These are phyloP conservation scores for Pestalotiopsis sp. DNA, from an alignment of 2,329 filamentous ascomycete species.

Conservation along the genomic window DNA sequence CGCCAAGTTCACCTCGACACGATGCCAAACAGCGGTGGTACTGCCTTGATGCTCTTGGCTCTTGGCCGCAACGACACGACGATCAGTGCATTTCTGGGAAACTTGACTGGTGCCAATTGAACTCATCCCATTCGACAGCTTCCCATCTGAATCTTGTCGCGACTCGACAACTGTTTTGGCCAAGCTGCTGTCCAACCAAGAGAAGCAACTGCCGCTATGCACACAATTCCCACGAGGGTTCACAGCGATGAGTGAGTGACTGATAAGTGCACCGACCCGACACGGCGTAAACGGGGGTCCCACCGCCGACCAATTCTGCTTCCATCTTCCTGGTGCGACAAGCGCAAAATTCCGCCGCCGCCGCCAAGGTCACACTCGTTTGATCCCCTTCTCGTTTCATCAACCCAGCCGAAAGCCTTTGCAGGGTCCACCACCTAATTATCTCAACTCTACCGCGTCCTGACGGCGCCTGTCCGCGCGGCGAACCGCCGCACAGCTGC, in stretches of 20 bases:
- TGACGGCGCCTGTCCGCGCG: background rate
- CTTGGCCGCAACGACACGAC: conserved; percentile 7
- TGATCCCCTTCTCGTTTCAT: conserved; percentile 22
- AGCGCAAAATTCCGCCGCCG: conserved; percentile 12
- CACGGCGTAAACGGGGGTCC: background rate
- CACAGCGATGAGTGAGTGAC: background rate
- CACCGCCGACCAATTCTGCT: background rate
- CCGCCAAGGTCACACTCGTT: conserved; percentile 18
- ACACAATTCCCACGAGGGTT: background rate
- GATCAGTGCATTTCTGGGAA: conserved; percentile 5
- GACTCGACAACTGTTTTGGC: conserved; percentile 12
- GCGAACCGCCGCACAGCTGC: background rate
- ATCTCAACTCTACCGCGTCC: conserved; percentile 8
- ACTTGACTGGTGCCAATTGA: background rate
- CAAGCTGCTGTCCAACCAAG: conserved; percentile 2
- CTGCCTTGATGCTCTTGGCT: conserved; percentile 12
- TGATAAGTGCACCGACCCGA: background rate
- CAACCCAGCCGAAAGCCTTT: conserved; percentile 13
- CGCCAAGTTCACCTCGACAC: conserved; percentile 2
- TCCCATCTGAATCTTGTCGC: background rate
- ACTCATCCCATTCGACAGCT: background rate
- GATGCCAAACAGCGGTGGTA: conserved; percentile 11
- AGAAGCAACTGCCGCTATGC: conserved; percentile 2
- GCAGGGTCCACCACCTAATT: conserved; percentile 10
- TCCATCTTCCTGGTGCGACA: conserved; percentile 6